Evolutionary conservation across 2,329 filamentous ascomycete species (phyloP), one percentile per base, ranked within the genome.

Genomic region (Epichloe sibirici): DNA sequence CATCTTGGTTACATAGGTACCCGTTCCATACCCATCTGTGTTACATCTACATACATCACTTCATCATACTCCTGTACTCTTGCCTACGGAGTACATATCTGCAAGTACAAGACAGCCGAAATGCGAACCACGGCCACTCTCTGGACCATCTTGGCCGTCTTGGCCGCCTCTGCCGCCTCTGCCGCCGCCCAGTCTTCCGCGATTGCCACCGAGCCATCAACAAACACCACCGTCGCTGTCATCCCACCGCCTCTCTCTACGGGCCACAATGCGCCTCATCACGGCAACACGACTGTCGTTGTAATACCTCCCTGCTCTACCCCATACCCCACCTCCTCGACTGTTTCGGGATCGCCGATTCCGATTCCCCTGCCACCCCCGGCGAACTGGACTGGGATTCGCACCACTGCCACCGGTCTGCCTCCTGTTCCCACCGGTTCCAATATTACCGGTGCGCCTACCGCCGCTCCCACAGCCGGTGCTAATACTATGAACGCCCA

Each of bases 121-220:
- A 61, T 61, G 59, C 59, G 58, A 51, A 51, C 52, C 52, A 52
- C 50, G 17, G 40, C 55, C 42, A 39, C 53, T 34, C 12, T 60
- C 53, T 46, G 56, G 21, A 52, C 54, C 49, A 31, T 51, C 54
- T 50, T 61, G 53, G 59, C 59, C 34, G 48, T 38, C 15, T 52
- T 51, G 11, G 48, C 47, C 25, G 42, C 53, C n/a, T 3, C 7
- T 8, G 28, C 28, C 25, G 48, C 42, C 13, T 53, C 54, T 12
- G 48, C 47, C 31, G 42, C 53, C n/a, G 35, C 51, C 15, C 51
- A 52, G 25, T 40, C 28, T 11, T 28, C 21, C 2, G 3, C 40
- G n/a, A 15, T 47, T 15, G 31, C 47, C 11, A 15, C 35, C n/a
- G 35, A 15, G 38, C 45, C 47, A 37, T 28, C 40, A 28, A 43